A percentile compares a stretch with the other conserved stretches of the same genome.
Evolutionary conservation across 2,329 filamentous ascomycete species (phyloP).

Genomic region (Fusarium austroafricanum): DNA sequence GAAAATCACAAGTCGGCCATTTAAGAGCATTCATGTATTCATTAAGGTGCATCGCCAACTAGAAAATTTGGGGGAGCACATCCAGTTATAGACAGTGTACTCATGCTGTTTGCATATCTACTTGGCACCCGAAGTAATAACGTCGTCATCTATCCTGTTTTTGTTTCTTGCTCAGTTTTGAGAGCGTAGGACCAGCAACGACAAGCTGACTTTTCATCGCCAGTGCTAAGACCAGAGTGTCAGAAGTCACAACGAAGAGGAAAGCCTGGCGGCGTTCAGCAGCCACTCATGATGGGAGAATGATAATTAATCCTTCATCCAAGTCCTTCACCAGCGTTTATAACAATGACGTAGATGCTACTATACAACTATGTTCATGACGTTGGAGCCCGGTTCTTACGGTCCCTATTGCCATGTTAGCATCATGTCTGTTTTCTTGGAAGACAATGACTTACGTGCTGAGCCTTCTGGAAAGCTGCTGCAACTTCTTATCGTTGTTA

Average conservation of each 20-base stretch:
- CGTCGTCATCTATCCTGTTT: conserved; percentile 36
- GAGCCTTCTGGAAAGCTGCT: conserved; percentile 87
- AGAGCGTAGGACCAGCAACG: conserved; percentile 20
- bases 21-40: conserved; percentile 45
- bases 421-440: not conserved
- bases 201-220: conserved; percentile 17
- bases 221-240: conserved; percentile 22
- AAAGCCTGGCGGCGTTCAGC: conserved; percentile 34
- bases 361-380: conserved; percentile 44
- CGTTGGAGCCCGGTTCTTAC: conserved; percentile 45
- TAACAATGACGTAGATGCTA: conserved; percentile 44
- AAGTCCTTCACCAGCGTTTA: conserved; percentile 31
- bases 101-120: conserved; percentile 42
- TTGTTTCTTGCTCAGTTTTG: conserved; percentile 29
- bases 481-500: conserved; percentile 89
- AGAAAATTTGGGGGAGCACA: conserved; percentile 35
- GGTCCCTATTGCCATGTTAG: conserved; percentile 38
- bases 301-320: conserved; percentile 38
- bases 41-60: conserved; percentile 46
- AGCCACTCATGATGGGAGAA: conserved; percentile 32
- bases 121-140: conserved; percentile 29
- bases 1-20: not conserved
- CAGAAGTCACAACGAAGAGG: conserved; percentile 38
- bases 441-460: conserved; percentile 77
- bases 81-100: conserved; percentile 40